phyloP scores from a whole-genome alignment of 306 rosid species.

The Acacia crassicarpa region DNA sequence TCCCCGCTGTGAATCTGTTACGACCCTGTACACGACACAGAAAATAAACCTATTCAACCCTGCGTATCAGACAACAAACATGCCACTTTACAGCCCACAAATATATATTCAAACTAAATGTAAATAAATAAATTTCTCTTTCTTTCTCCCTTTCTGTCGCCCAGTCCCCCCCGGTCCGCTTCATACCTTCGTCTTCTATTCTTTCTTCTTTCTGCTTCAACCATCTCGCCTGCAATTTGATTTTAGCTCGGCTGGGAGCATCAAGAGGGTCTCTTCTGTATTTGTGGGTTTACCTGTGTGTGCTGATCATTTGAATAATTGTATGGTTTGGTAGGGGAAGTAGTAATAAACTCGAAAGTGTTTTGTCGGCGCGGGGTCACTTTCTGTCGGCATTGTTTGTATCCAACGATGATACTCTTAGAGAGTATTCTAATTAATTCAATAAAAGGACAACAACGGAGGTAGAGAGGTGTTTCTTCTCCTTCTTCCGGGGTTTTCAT shows the following conservation, averaged over 20 bases:
- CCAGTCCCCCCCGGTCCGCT: neutral
- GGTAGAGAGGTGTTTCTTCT: slow-evolving; percentile 31
- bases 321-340: slow-evolving; percentile 58
- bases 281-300: slow-evolving; percentile 15
- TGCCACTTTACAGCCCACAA: slow-evolving; percentile 94
- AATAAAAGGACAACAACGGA: slow-evolving; percentile 41
- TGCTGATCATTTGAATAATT: slow-evolving; percentile 46
- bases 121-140: neutral
- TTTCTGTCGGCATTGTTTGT: slow-evolving; percentile 87
- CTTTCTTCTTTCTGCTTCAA: slow-evolving; percentile 20
- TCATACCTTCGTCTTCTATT: slow-evolving; percentile 19
- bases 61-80: slow-evolving; percentile 75
- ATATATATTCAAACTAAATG: slow-evolving; percentile 22
- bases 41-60: slow-evolving; percentile 44
- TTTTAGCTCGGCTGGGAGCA: slow-evolving; percentile 20
- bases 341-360: slow-evolving; percentile 36
- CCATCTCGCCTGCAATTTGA: slow-evolving; percentile 32
- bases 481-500: slow-evolving; percentile 34
- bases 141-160: neutral
- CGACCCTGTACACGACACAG: slow-evolving; percentile 62
- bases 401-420: slow-evolving; percentile 50
- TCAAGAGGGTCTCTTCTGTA: slow-evolving; percentile 26
- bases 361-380: slow-evolving; percentile 89
- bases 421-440: slow-evolving; percentile 36
- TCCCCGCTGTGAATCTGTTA: slow-evolving; percentile 42